Evolutionary conservation across 345 rosid genomes (phyloP).

Genomic region (Populus pruinosa): DNA sequence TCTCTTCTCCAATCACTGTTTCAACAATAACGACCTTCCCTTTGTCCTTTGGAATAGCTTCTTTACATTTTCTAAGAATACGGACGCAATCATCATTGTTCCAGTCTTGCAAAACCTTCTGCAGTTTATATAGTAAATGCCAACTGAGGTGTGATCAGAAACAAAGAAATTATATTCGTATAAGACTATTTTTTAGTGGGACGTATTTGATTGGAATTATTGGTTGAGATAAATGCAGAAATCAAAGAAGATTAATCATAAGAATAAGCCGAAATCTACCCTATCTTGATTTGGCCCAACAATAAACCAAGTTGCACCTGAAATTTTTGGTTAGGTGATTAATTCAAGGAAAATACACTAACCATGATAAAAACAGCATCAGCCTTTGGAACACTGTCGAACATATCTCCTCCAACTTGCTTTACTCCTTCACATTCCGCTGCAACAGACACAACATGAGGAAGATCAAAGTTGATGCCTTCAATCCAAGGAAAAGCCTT

Average conservation of each 20-base stretch:
- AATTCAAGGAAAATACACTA: background rate
- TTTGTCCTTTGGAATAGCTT: constrained; percentile 44
- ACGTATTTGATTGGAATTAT: too few species aligned
- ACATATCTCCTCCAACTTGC: constrained; percentile 70
- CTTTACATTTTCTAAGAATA: constrained; percentile 59
- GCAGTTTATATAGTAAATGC: background rate
- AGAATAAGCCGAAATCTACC: too few species aligned
- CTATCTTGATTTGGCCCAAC: too few species aligned
- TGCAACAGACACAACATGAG: constrained; percentile 55
- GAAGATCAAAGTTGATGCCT: constrained; percentile 72
- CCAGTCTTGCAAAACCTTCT: constrained; percentile 78
- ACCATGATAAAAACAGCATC: constrained; percentile 64
- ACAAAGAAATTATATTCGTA: too few species aligned
- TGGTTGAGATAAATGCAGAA: too few species aligned
- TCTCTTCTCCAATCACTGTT: constrained; percentile 38
- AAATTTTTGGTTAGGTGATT: too few species aligned
- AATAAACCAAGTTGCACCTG: too few species aligned
- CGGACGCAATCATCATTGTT: constrained; percentile 59
- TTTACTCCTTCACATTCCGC: constrained; percentile 40
- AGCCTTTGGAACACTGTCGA: constrained; percentile 48
- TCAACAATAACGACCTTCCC: constrained; percentile 70
- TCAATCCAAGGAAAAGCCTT: constrained; percentile 56
- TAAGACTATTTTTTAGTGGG: too few species aligned
- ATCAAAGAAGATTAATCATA: too few species aligned
- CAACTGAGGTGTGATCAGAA: background rate